Conservation (phyloP, 208 protist species). For the Wallacemonas sp. region DNA sequence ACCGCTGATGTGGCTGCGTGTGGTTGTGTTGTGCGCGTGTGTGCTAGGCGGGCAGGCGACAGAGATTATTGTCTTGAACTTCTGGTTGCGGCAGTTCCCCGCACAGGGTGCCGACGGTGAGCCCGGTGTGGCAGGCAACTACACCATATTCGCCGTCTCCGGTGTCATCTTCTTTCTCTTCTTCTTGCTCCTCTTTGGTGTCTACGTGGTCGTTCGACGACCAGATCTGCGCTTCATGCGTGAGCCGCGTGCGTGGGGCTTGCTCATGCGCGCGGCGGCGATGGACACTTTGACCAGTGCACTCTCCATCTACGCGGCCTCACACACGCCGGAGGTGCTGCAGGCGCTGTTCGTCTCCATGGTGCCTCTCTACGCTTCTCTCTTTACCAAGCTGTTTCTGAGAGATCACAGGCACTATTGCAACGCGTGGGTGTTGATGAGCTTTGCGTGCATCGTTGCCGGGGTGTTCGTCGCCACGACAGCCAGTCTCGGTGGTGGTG, state of each 20-base stretch:
- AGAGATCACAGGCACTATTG: constrained; percentile 25
- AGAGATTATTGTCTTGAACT: constrained; percentile 50
- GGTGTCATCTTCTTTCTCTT: constrained; percentile 34
- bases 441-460: constrained; percentile 25
- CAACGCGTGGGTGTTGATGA: constrained; percentile 22
- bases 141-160: constrained; percentile 32
- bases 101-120: not conserved
- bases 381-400: constrained; percentile 37
- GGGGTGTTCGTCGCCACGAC: constrained; percentile 25
- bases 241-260: constrained; percentile 4
- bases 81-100: constrained; percentile 42
- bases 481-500: constrained; percentile 14
- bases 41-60: constrained; percentile 30
- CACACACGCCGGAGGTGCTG: constrained; percentile 35
- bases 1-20: constrained; percentile 19
- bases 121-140: constrained; percentile 23
- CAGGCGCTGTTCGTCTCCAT: constrained; percentile 34
- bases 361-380: constrained; percentile 28
- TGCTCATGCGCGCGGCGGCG: constrained; percentile 28
- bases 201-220: constrained; percentile 25
- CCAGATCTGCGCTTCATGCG: constrained; percentile 24
- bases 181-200: constrained; percentile 22
- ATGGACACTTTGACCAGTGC: constrained; percentile 35
- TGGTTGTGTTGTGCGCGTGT: constrained; percentile 18
- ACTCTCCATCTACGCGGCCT: constrained; percentile 35